Evolutionary conservation across 768 basidiomycete species (phyloP), one percentile per base, ranked within the genome.

Genomic region (Podaxis pistillaris): DNA sequence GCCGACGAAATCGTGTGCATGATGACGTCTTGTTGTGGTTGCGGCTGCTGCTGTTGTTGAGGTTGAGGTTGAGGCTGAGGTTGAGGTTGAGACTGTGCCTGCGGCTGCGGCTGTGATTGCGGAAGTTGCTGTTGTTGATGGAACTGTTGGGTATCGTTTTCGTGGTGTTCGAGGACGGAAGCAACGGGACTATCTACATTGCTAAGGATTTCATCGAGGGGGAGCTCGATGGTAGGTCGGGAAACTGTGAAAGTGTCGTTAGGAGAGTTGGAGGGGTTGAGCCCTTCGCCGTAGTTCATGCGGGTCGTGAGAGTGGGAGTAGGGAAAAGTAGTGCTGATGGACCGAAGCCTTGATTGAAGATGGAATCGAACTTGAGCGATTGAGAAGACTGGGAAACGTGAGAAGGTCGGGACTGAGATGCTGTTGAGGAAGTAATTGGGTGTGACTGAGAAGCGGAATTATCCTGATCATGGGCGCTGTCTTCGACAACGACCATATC

Each of bases 211-310:
- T 94, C 91, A 66, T 94, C 91, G n/a, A 94, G 83, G 4, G 89
- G 88, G 28, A 93, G 84, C 71, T 94, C 91, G 69, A 93, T 93
- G 47, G 93, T 93, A 0, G 91, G 93, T 11, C 91, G 86, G 8
- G 77, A 72, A 64, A 93, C 86, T 73, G 81, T 82, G 68, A 91
- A 83, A 37, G 80, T 75, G 61, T 85, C 82, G 24, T 83, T 77
- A 62, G 71, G 68, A 19, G 77, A 70, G 44, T 75, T 74, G 64
- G 78, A 75, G 63, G 77, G 70, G 69, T 76, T 83, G 68, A 87
- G 79, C 53, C 86, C 90, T 75, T 93, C 91, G 58, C 90, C 91
- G 72, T 93, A 93, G 69, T 86, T 90, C 83, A 88, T 83, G 59
- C 81, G 72, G 64, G 79, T 87, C 72, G 88, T 83, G 38, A 85